Percentiles rank a stretch among this genome's conserved stretches.
These are phyloP conservation scores for Cladosporium velox DNA, from an alignment of 2,329 filamentous ascomycete species.

Conservation along the genomic window DNA sequence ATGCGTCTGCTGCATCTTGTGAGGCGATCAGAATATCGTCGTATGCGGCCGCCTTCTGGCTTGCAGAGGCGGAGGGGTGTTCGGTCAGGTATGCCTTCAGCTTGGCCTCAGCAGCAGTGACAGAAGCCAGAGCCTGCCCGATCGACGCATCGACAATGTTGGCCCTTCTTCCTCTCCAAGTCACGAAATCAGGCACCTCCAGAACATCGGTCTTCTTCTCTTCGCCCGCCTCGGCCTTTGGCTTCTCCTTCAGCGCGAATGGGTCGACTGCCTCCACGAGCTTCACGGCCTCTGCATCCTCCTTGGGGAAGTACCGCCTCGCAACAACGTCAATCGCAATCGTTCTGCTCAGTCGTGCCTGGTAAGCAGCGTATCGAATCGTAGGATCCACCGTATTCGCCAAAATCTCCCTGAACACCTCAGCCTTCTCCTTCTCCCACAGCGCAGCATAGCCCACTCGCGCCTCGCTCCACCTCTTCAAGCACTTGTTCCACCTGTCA, in stretches of 20 bases:
- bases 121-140: slow-evolving; percentile 75
- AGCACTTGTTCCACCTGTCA: slow-evolving; percentile 69
- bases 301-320: slow-evolving; percentile 72
- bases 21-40: slow-evolving; percentile 87
- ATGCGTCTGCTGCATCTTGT: slow-evolving; percentile 91
- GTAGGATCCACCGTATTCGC: slow-evolving; percentile 87
- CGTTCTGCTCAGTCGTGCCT: slow-evolving; percentile 82
- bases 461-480: slow-evolving; percentile 73
- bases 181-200: slow-evolving; percentile 70
- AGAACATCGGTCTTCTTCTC: slow-evolving; percentile 30
- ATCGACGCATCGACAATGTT: slow-evolving; percentile 92
- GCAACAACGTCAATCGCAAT: slow-evolving; percentile 78
- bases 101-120: slow-evolving; percentile 57
- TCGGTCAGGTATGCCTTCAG: slow-evolving; percentile 52
- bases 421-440: slow-evolving; percentile 65
- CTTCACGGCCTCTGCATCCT: slow-evolving; percentile 62
- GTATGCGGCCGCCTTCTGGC: slow-evolving; percentile 80
- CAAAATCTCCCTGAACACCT: slow-evolving; percentile 83
- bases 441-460: slow-evolving; percentile 82
- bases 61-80: slow-evolving; percentile 43
- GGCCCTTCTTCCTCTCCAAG: slow-evolving; percentile 83
- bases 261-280: slow-evolving; percentile 72
- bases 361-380: slow-evolving; percentile 91
- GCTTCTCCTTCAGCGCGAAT: slow-evolving; percentile 62
- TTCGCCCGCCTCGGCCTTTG: slow-evolving; percentile 31